Evolutionary conservation across 2,329 filamentous ascomycete species (phyloP).

Genomic region (Pseudogymnoascus sp.): DNA sequence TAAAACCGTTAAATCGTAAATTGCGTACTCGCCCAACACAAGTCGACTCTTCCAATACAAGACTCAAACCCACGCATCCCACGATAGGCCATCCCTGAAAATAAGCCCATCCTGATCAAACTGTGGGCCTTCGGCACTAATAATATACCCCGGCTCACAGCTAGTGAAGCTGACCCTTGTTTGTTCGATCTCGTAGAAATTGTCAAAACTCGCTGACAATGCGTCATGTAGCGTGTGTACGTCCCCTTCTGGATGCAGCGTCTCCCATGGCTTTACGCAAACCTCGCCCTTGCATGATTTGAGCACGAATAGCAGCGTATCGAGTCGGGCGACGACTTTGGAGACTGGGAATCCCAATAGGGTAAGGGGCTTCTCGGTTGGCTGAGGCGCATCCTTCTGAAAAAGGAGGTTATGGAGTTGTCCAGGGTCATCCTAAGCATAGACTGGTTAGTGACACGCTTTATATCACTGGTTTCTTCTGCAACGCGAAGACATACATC

Average conservation of each 20-base stretch:
- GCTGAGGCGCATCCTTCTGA: neutral
- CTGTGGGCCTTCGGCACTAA: slow-evolving; percentile 49
- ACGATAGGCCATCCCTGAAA: neutral
- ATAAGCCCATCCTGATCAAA: neutral
- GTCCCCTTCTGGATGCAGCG: slow-evolving; percentile 46
- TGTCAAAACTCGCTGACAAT: slow-evolving; percentile 40
- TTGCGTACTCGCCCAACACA: neutral
- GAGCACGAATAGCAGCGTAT: slow-evolving; percentile 51
- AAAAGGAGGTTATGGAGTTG: slow-evolving; percentile 39
- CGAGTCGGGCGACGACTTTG: slow-evolving; percentile 44
- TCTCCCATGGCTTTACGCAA: slow-evolving; percentile 50
- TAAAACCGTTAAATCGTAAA: neutral
- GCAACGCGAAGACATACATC: slow-evolving; percentile 33
- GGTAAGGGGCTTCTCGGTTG: slow-evolving; percentile 16
- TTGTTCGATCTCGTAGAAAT: slow-evolving; percentile 42
- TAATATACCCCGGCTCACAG: slow-evolving; percentile 50
- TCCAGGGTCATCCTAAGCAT: slow-evolving; percentile 39
- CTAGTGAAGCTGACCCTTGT: slow-evolving; percentile 45
- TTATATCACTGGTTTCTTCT: neutral
- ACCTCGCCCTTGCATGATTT: slow-evolving; percentile 51
- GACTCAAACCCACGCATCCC: neutral
- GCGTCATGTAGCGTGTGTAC: slow-evolving; percentile 47
- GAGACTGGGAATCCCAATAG: slow-evolving; percentile 31
- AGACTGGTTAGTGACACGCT: neutral
- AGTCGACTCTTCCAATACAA: neutral